Conservation (phyloP, 371 early-diverging fungal genomes). For the Gilbertella persicaria region DNA sequence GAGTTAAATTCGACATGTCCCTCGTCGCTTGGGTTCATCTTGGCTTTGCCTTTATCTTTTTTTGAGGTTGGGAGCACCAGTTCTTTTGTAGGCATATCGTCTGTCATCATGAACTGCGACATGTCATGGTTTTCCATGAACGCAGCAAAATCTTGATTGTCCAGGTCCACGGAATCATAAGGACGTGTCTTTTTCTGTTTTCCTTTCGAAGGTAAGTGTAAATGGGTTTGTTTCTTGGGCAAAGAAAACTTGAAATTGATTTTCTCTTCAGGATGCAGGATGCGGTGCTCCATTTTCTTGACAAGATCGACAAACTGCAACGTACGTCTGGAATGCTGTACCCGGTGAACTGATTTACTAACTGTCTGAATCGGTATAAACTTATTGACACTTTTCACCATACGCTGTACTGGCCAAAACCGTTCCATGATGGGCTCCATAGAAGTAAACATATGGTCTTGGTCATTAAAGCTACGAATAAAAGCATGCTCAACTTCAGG, state of each 20-base stretch:
- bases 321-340: conserved; percentile 36
- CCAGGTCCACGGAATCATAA: background rate
- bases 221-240: background rate
- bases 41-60: conserved; percentile 4
- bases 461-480: background rate
- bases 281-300: conserved; percentile 37
- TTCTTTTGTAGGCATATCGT: background rate
- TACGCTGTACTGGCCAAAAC: conserved; percentile 23
- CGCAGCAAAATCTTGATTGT: conserved; percentile 9
- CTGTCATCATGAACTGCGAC: conserved; percentile 1
- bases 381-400: background rate
- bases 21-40: background rate
- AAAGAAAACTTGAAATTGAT: background rate
- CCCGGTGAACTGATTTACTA: conserved; percentile 2
- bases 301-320: conserved; percentile 20
- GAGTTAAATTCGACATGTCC: background rate
- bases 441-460: background rate
- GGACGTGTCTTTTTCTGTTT: background rate
- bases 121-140: conserved; percentile 8
- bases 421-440: conserved; percentile 14
- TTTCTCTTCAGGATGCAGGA: conserved; percentile 21
- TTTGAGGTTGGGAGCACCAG: background rate
- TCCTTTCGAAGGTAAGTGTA: conserved; percentile 9
- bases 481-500: background rate
- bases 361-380: conserved; percentile 25